Evolutionary conservation across 2,329 filamentous ascomycete species (phyloP), one percentile per base, ranked within the genome.

Genomic region (Cladosporium sp.): DNA sequence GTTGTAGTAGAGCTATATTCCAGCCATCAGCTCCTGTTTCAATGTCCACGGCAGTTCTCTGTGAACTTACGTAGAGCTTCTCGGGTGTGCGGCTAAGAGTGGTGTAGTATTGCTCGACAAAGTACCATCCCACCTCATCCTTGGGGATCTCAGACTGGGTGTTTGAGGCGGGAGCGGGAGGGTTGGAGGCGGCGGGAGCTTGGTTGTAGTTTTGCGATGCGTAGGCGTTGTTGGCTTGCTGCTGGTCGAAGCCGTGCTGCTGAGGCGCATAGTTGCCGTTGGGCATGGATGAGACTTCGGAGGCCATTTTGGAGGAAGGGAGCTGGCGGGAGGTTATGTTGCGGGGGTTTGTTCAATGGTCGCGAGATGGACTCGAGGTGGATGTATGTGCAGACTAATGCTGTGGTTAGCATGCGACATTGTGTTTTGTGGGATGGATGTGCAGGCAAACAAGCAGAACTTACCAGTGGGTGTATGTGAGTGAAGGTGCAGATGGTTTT

Each of bases 101-200:
- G 73, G 92, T 98, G 83, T 99, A 99, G 85, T 97, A 99, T 81
- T 97, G 93, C 86, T 98, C 93, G 67, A 99, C 95, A 74, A 99
- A 99, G 83, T 94, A 98, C 95, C 95, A 99, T 80, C 93, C 95
- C 72, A 99, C 93, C 83, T 98, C 92, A 79, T 97, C 93, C 84
- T 97, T 97, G 74, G 83, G 83, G 69, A 87, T 85, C 52, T 84
- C 81, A 28, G 75, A 62, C 57, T 68, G 54, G 59, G 52, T 60
- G 64, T 65, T 62, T 52, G 69, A 65, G 64, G 68, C 54, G 24
- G 70, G 65, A 26, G 68, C 66, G 54, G 71, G 73, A 58, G 71
- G 67, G 10, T 70, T 66, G 34, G 69, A 65, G 36, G 72, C 69
- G n/a, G 73, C 68, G 21, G 71, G 65, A 60, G 68, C 66, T 65